These are phyloP conservation scores for Exophiala dermatitidis DNA, from an alignment of 2,329 filamentous ascomycete genomes.

Conservation along the genomic window DNA sequence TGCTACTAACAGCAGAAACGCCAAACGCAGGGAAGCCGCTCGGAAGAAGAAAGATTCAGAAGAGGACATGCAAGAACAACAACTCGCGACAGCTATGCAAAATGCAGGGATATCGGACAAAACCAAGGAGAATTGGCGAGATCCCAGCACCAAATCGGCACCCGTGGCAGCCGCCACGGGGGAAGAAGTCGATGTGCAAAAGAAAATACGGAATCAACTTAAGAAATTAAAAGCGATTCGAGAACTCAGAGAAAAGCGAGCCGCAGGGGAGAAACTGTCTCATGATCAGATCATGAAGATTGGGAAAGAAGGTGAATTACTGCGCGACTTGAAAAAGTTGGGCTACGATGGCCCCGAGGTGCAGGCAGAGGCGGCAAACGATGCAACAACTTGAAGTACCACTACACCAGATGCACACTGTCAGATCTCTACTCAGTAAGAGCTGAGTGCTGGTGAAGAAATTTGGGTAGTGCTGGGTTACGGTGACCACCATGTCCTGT, in stretches of 20 bases:
- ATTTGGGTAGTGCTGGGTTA: too few species aligned
- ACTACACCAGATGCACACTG: neutral
- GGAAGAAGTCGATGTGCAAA: slow-evolving; percentile 72
- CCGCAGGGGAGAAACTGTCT: slow-evolving; percentile 71
- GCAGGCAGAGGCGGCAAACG: neutral
- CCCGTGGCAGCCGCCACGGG: slow-evolving; percentile 44
- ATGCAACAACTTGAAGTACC: neutral
- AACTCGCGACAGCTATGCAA: slow-evolving; percentile 28
- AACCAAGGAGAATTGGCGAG: slow-evolving; percentile 28
- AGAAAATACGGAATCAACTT: slow-evolving; percentile 81
- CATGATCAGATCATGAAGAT: slow-evolving; percentile 97
- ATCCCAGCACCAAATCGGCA: slow-evolving; percentile 22
- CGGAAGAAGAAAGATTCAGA: slow-evolving; percentile 50
- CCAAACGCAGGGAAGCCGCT: slow-evolving; percentile 62
- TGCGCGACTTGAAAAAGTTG: slow-evolving; percentile 75
- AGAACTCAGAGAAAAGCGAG: slow-evolving; percentile 85
- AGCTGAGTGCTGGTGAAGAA: too few species aligned
- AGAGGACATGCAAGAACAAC: slow-evolving; percentile 32
- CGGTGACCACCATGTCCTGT: too few species aligned
- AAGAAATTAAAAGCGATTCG: slow-evolving; percentile 94
- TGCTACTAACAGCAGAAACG: slow-evolving; percentile 71
- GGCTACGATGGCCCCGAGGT: slow-evolving; percentile 68
- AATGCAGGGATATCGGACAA: slow-evolving; percentile 18
- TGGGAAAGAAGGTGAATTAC: slow-evolving; percentile 90
- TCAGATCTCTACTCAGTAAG: too few species aligned